phyloP scores from a whole-genome alignment of 1,139 yeast genomes.

The Nakaseomyces delphensis region DNA sequence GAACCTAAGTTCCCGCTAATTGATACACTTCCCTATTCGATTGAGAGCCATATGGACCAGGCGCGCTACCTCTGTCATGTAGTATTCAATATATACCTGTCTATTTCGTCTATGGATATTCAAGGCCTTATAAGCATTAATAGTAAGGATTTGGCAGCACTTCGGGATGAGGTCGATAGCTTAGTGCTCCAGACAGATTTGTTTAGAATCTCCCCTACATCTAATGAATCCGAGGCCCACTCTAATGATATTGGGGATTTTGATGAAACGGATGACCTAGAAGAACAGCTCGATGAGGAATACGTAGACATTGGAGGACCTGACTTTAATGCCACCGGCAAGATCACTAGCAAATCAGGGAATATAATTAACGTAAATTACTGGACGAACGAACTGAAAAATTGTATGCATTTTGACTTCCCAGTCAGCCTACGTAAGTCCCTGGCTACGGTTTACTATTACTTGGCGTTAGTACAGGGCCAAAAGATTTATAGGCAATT shows the following conservation, averaged over 20 bases:
- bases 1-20: slow-evolving; percentile 53
- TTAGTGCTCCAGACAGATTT: slow-evolving; percentile 49
- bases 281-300: slow-evolving; percentile 37
- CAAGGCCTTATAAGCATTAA: slow-evolving; percentile 65
- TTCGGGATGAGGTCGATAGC: slow-evolving; percentile 39
- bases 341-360: slow-evolving; percentile 57
- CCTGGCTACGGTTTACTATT: slow-evolving; percentile 63
- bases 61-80: slow-evolving; percentile 73
- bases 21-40: slow-evolving; percentile 62
- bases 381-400: slow-evolving; percentile 82
- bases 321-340: slow-evolving; percentile 44
- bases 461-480: slow-evolving; percentile 66
- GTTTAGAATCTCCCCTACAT: slow-evolving; percentile 26
- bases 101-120: slow-evolving; percentile 66
- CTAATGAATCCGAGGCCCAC: slow-evolving; percentile 28
- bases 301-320: slow-evolving; percentile 38
- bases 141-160: slow-evolving; percentile 46
- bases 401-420: slow-evolving; percentile 75
- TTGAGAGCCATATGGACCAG: slow-evolving; percentile 62
- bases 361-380: slow-evolving; percentile 68
- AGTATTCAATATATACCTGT: slow-evolving; percentile 67
- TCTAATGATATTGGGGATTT: slow-evolving; percentile 35
- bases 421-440: slow-evolving; percentile 58
- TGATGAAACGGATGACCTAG: slow-evolving; percentile 38
- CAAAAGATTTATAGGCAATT: slow-evolving; percentile 56